phyloP scores from a whole-genome alignment of 2,329 filamentous ascomycete genomes.

The Dactylella cylindrospora region DNA sequence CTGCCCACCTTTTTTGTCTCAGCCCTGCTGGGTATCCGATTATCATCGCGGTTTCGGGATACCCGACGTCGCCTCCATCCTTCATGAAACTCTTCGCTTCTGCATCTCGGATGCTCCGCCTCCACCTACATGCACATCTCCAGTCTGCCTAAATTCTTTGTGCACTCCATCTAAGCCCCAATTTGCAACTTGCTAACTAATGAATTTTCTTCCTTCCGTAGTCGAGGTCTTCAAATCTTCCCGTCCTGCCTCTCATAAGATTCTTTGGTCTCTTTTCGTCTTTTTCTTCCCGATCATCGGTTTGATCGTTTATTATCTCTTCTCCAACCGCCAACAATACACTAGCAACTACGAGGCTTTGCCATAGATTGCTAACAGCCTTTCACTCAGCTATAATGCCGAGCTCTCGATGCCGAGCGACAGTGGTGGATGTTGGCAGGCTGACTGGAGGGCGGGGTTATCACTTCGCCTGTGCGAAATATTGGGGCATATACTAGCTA shows the following conservation, averaged over 20 bases:
- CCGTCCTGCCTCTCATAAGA: slow-evolving; percentile 61
- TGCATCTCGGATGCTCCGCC: neutral
- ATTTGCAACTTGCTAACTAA: too few relatives aligned
- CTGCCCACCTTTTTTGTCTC: neutral
- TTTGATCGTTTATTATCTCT: slow-evolving; percentile 65
- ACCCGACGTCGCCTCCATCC: too few relatives aligned
- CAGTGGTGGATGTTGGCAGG: too few relatives aligned
- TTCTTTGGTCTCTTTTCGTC: slow-evolving; percentile 65
- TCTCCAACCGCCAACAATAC: slow-evolving; percentile 57
- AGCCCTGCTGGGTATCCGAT: too few relatives aligned
- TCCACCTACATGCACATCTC: neutral
- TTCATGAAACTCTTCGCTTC: too few relatives aligned
- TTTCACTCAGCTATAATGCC: too few relatives aligned
- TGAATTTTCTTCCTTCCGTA: slow-evolving; percentile 49
- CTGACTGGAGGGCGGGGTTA: too few relatives aligned
- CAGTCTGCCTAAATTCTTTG: neutral
- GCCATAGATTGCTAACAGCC: slow-evolving; percentile 5
- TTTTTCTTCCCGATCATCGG: slow-evolving; percentile 67
- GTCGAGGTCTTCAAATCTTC: slow-evolving; percentile 67
- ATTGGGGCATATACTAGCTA: too few relatives aligned
- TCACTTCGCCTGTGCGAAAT: neutral
- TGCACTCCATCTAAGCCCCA: too few relatives aligned
- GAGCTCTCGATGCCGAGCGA: neutral
- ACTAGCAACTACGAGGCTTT: slow-evolving; percentile 36
- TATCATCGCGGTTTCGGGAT: too few relatives aligned